Conservation (phyloP, 2,329 filamentous ascomycete species). For the Diaporthe nobilis region DNA sequence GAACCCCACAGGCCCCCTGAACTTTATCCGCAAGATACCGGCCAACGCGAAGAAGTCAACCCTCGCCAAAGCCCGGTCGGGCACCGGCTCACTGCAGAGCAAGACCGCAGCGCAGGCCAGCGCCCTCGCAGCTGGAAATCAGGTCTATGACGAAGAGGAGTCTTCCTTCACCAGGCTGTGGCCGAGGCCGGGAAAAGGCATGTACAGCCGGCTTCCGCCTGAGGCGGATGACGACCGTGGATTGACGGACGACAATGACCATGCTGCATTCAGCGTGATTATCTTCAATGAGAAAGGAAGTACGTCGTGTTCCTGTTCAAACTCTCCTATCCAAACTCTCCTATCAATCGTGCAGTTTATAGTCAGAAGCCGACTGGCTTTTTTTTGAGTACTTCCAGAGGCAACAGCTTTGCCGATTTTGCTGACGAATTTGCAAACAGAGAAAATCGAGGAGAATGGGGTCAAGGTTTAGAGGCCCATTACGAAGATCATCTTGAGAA, state of each 20-base stretch:
- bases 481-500: not conserved
- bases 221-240: conserved; percentile 47
- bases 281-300: conserved; percentile 48
- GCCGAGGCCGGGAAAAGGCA: conserved; percentile 48
- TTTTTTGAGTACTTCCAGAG: no score
- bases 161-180: conserved; percentile 48
- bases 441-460: conserved; percentile 51
- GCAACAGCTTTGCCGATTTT: not conserved
- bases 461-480: conserved; percentile 44
- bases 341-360: no score
- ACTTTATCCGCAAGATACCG: conserved; percentile 56
- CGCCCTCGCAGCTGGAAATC: conserved; percentile 27
- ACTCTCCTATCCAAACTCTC: no score
- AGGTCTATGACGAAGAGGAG: conserved; percentile 47
- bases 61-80: conserved; percentile 39
- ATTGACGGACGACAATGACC: conserved; percentile 49
- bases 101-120: conserved; percentile 37
- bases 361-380: not conserved
- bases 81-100: conserved; percentile 39
- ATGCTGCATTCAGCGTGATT: conserved; percentile 50
- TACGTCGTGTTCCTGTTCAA: not conserved
- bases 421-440: not conserved
- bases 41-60: conserved; percentile 43
- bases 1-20: conserved; percentile 53
- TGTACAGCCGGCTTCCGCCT: conserved; percentile 47